Evolutionary conservation across 2,329 filamentous ascomycete genomes (phyloP), one percentile per base, ranked within the genome.

Genomic region (Aspergillus sp.): DNA sequence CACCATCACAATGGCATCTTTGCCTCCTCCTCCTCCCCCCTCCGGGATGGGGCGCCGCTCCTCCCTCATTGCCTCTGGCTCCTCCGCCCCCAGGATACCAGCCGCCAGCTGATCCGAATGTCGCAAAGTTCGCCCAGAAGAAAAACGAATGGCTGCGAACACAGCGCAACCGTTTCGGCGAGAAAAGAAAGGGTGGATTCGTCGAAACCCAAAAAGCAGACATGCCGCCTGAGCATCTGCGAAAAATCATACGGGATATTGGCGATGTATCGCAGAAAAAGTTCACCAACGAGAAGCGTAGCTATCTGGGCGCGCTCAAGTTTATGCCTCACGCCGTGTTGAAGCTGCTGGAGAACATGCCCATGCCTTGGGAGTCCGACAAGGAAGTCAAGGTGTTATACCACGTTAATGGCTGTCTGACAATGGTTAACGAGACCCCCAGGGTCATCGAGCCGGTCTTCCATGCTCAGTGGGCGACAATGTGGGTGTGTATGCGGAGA

Each of bases 191-290:
- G 70, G 89, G 86, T 19, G 93, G 94, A 0, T 97, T 96, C 52
- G 89, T 98, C 1, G 91, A 98, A 71, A 95, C 90, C 6, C 91
- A 97, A 63, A 98, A 98, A 76, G 90, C 90, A 7, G 93, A 98
- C 61, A 95, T 98, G 88, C 94, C 93, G 0, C 91, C 93, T 0
- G 93, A 97, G 75, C 93, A 98, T 79, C 65, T 98, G 65, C 88
- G 94, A 56, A 98, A 98, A 75, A 96, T 97, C 52, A 91, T 98
- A 47, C 90, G 87, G 67, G 93, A 98, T 68, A 98, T 98, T 64
- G 94, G 94, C 57, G 93, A 98, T 75, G 91, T 98, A 40, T 97
- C 91, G 42, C 94, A 98, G 70, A 97, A 96, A 75, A 97, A 96
- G 69, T 98, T 96, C 75, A 96, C 89, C 54, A 95, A 86, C 62